Conservation (phyloP, 2,329 filamentous ascomycete genomes). For the Epichloe gansuensis region DNA sequence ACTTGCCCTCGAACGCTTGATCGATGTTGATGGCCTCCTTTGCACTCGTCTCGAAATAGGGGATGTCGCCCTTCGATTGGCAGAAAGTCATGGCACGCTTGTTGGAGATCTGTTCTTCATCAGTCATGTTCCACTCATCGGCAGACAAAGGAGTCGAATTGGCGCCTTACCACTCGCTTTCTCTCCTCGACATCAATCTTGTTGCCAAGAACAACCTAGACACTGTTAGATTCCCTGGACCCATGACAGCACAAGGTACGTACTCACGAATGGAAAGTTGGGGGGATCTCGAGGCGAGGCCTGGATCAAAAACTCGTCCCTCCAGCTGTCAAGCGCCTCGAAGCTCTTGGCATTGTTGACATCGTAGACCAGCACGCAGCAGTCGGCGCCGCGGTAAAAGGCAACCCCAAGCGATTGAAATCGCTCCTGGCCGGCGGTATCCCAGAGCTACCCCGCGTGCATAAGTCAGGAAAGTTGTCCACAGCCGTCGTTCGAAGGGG, state of each 20-base stretch:
- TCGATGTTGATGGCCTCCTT: constrained; percentile 99
- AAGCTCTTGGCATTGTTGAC: constrained; percentile 99
- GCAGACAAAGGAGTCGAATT: not conserved
- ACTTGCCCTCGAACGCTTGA: constrained; percentile 55
- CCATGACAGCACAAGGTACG: constrained; percentile 19
- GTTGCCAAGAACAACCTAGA: constrained; percentile 84
- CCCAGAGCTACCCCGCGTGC: constrained; percentile 62
- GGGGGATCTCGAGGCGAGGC: constrained; percentile 96
- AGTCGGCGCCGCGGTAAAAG: constrained; percentile 95
- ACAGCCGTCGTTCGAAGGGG: not conserved
- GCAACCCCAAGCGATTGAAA: constrained; percentile 96
- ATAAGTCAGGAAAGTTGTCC: not conserved
- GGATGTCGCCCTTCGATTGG: constrained; percentile 92
- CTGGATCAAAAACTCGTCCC: constrained; percentile 96
- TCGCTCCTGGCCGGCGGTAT: constrained; percentile 91
- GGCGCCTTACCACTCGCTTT: constrained; percentile 64
- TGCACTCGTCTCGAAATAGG: constrained; percentile 97
- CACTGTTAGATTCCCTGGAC: constrained; percentile 10
- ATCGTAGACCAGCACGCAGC: constrained; percentile 94
- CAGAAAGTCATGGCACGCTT: constrained; percentile 97
- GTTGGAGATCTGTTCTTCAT: constrained; percentile 57
- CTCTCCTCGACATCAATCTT: constrained; percentile 98
- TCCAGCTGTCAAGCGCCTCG: constrained; percentile 94
- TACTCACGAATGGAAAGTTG: constrained; percentile 87
- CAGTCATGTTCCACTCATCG: not conserved